Evolutionary conservation across 805 yeast genomes (phyloP), one percentile per base, ranked within the genome.

Genomic region (Metschnikowia henanensis): DNA sequence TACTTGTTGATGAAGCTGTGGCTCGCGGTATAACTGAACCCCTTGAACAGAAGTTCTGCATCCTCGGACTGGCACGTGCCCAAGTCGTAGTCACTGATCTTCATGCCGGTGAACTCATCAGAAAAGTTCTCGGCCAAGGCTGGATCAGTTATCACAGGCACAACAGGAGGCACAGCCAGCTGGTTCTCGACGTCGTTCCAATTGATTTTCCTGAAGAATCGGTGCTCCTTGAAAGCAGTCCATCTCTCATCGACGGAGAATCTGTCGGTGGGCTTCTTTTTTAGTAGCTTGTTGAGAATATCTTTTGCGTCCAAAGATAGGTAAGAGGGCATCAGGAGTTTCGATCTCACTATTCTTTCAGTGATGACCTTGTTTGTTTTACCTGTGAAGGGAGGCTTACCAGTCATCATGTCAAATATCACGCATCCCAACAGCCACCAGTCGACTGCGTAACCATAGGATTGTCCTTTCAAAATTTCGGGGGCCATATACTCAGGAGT

Each of bases 401-500:
- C 76, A 1, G 73, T 70, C 43, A 72, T 58, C 53, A 72, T 57
- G 50, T 72, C 76, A 54, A 51, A 72, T 0, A 72, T 62, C 18
- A 72, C 73, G 43, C 75, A 69, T 2, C 76, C 76, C 39, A 72
- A 56, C 36, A 73, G 70, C 76, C 76, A 72, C 76, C 76, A 72
- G 51, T 72, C 76, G 4, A 71, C 76, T 3, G 65, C 59, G 47
- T 64, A 72, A 41, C 76, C 80, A 52, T 85, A 85, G 3, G 74
- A 73, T 3, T 65, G 61, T 3, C 65, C 64, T 16, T 54, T 51
- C 17, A 75, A 62, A 16, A 85, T 75, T 54, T 85, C 94, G 2
- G 94, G 94, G 1, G 94, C 92, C 70, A 83, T 76, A 57, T 85
- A 85, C 5, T 90, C 91, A 1, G 87, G 92, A 86, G 60, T 89